Percentiles rank a stretch among this genome's conserved stretches.
Conservation (phyloP, 2,329 filamentous ascomycete genomes). For the Sporothrix brunneoviolacea region DNA sequence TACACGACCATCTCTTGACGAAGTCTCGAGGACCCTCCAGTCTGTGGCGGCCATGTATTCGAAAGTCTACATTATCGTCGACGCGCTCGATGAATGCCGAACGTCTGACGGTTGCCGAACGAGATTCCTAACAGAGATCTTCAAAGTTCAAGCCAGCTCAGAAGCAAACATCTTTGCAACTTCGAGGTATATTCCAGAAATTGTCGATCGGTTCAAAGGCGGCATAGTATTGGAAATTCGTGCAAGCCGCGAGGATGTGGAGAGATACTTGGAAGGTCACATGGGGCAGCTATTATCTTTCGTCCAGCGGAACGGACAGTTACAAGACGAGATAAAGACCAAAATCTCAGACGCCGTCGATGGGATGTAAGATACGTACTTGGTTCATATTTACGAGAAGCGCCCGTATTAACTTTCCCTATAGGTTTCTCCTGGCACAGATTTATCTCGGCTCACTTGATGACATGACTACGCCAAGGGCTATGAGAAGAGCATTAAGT, state of each 20-base stretch:
- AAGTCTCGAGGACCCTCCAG: constrained; percentile 13
- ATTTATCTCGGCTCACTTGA: background rate
- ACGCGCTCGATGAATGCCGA: constrained; percentile 25
- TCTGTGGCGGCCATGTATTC: constrained; percentile 18
- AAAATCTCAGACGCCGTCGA: background rate
- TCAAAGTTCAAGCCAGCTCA: constrained; percentile 15
- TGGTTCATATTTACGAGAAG: too few relatives aligned
- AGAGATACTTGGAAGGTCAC: background rate
- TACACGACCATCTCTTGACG: background rate
- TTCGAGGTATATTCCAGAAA: background rate
- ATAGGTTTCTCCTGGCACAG: constrained; percentile 4
- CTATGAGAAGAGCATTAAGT: background rate
- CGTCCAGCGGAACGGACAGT: background rate
- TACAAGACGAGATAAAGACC: background rate
- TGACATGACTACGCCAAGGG: background rate
- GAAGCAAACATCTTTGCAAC: background rate
- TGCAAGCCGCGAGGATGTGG: background rate
- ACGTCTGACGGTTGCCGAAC: constrained; percentile 5
- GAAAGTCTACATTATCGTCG: constrained; percentile 22
- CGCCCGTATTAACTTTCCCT: too few relatives aligned
- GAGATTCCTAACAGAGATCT: constrained; percentile 15
- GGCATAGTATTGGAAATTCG: background rate
- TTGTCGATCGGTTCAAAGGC: background rate
- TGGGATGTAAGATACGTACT: too few relatives aligned
- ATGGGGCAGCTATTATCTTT: background rate